These are phyloP conservation scores for Diaporthe vexans DNA, from an alignment of 2,329 filamentous ascomycete species.

Conservation along the genomic window DNA sequence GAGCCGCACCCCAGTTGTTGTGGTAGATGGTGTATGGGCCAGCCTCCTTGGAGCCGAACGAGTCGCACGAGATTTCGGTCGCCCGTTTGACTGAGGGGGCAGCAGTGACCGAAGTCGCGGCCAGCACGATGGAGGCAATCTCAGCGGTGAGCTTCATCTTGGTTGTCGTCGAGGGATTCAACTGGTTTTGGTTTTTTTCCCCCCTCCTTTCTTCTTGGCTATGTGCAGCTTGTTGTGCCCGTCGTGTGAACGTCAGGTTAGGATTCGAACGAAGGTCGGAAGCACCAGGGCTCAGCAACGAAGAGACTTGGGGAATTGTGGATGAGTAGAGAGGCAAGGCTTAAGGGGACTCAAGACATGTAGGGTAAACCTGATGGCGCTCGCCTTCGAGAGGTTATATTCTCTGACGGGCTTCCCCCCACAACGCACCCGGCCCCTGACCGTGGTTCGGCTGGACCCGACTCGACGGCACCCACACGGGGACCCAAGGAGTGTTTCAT, in stretches of 20 bases:
- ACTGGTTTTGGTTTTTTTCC: no score
- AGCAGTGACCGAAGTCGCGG: slow-evolving; percentile 47
- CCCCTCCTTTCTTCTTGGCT: neutral
- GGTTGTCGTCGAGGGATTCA: neutral
- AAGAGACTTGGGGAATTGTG: neutral
- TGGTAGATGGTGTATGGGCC: slow-evolving; percentile 65
- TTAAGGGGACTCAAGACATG: neutral
- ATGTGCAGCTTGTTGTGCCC: neutral
- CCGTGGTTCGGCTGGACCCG: slow-evolving; percentile 10
- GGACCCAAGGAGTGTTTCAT: slow-evolving; percentile 36
- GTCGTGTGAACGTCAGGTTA: neutral
- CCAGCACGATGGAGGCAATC: slow-evolving; percentile 49
- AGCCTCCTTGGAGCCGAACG: slow-evolving; percentile 53
- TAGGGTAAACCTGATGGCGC: neutral
- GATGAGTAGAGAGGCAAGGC: slow-evolving; percentile 5
- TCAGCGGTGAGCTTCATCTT: slow-evolving; percentile 40
- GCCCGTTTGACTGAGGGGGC: slow-evolving; percentile 52
- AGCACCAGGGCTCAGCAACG: slow-evolving; percentile 25
- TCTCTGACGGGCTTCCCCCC: slow-evolving; percentile 15
- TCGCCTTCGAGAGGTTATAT: slow-evolving; percentile 17
- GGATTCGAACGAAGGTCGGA: slow-evolving; percentile 15
- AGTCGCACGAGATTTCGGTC: slow-evolving; percentile 52
- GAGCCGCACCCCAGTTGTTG: slow-evolving; percentile 63
- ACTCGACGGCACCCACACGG: slow-evolving; percentile 31
- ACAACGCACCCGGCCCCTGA: slow-evolving; percentile 26